phyloP scores from a whole-genome alignment of 345 rosid species.

The Cochlearia excelsa region DNA sequence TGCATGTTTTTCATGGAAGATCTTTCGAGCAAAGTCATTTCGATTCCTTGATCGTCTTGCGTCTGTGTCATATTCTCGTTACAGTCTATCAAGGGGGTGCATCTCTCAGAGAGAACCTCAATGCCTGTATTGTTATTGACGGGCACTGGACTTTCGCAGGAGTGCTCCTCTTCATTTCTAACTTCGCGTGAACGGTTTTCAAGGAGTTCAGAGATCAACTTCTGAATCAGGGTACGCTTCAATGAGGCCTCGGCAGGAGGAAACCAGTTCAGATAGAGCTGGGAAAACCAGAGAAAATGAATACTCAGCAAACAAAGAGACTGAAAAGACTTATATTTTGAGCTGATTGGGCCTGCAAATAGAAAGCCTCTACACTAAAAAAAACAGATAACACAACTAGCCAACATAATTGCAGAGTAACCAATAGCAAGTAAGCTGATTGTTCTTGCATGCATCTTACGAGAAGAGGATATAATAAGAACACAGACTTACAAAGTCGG shows the following conservation, averaged over 20 bases:
- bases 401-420: too few relatives aligned
- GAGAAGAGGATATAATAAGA: conserved; percentile 3
- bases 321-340: not conserved
- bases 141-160: conserved; percentile 38
- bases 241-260: conserved; percentile 85
- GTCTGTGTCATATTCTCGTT: conserved; percentile 45
- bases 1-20: conserved; percentile 58
- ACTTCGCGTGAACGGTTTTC: conserved; percentile 46
- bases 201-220: conserved; percentile 67
- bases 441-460: too few relatives aligned
- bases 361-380: too few relatives aligned
- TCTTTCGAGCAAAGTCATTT: conserved; percentile 62
- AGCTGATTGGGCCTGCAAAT: too few relatives aligned
- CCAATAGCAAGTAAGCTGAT: too few relatives aligned
- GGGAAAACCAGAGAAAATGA: conserved; percentile 30
- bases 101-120: conserved; percentile 45
- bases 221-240: conserved; percentile 84
- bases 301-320: conserved; percentile 24
- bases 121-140: conserved; percentile 32
- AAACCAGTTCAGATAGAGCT: conserved; percentile 89
- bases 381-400: too few relatives aligned
- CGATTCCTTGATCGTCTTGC: conserved; percentile 56
- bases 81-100: conserved; percentile 42
- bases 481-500: conserved; percentile 71
- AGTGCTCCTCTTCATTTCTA: conserved; percentile 40